These are phyloP conservation scores for Kondoa malvinella DNA, from an alignment of 768 basidiomycete species.

Conservation along the genomic window DNA sequence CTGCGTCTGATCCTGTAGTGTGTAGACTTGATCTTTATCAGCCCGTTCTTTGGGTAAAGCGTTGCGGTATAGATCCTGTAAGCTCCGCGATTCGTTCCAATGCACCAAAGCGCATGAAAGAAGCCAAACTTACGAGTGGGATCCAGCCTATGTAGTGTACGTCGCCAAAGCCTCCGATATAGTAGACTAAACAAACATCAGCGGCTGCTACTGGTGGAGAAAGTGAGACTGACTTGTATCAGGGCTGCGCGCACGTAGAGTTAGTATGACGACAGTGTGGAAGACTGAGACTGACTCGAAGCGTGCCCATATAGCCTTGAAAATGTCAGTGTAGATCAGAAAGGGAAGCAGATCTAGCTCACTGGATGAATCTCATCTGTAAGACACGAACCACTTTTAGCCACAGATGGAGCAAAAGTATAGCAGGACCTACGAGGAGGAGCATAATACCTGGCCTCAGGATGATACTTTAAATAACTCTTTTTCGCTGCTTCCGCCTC, in stretches of 20 bases:
- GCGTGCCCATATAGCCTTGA: neutral
- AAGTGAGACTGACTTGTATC: too few relatives aligned
- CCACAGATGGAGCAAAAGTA: neutral
- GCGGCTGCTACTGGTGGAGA: too few relatives aligned
- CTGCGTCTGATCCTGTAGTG: too few relatives aligned
- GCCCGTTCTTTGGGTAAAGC: neutral
- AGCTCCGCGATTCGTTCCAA: too few relatives aligned
- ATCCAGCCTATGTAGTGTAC: slow-evolving; percentile 5
- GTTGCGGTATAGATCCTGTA: neutral
- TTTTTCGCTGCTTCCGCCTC: slow-evolving; percentile 2
- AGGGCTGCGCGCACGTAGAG: too few relatives aligned
- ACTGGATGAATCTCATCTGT: neutral
- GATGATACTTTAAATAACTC: neutral
- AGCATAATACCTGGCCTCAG: neutral
- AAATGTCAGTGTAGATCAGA: neutral
- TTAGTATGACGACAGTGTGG: too few relatives aligned
- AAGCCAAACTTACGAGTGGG: neutral
- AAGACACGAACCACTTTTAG: too few relatives aligned
- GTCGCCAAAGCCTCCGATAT: slow-evolving; percentile 3
- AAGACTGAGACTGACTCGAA: neutral
- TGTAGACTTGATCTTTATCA: too few relatives aligned
- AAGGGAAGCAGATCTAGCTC: neutral
- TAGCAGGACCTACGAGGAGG: neutral
- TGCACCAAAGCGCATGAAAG: too few relatives aligned
- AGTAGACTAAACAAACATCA: too few relatives aligned